Evolutionary conservation across 1,139 yeast genomes (phyloP).

Genomic region (Geotrichum europaeum): DNA sequence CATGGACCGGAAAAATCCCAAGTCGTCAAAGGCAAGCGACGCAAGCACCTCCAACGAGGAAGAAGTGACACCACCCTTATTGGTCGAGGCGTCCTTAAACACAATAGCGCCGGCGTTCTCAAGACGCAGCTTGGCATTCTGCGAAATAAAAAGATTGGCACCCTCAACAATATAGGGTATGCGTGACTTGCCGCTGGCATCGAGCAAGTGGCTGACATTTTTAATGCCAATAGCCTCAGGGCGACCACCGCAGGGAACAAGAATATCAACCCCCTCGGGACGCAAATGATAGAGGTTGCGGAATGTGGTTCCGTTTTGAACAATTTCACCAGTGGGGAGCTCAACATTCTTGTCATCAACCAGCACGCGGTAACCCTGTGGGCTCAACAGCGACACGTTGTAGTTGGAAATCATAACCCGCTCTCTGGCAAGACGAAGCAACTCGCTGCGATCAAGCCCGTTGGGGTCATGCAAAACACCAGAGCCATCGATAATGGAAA

Average conservation of each 20-base stretch:
- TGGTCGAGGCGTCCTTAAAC: constrained; percentile 94
- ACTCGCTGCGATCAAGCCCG: constrained; percentile 77
- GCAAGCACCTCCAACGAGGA: constrained; percentile 94
- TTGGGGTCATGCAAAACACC: constrained; percentile 91
- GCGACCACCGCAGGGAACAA: constrained; percentile 99
- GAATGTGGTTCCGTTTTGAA: constrained; percentile 84
- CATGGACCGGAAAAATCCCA: constrained; percentile 68
- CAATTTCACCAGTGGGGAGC: constrained; percentile 69
- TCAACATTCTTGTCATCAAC: constrained; percentile 79
- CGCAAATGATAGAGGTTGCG: constrained; percentile 86
- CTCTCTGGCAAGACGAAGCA: constrained; percentile 67
- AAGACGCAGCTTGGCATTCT: constrained; percentile 79
- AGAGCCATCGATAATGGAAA: constrained; percentile 90
- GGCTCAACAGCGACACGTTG: constrained; percentile 60
- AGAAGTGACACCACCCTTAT: constrained; percentile 98
- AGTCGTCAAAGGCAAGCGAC: constrained; percentile 85
- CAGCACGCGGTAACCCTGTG: constrained; percentile 72
- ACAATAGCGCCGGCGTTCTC: constrained; percentile 83
- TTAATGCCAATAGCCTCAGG: constrained; percentile 92
- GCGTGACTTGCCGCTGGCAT: constrained; percentile 69
- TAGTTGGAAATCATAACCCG: constrained; percentile 72
- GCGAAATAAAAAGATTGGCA: constrained; percentile 92
- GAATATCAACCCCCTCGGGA: constrained; percentile 62
- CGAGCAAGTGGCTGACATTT: constrained; percentile 69
- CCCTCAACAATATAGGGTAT: constrained; percentile 95